Conservation (phyloP, 768 basidiomycete species). For the Xerocomus spinulosus region DNA sequence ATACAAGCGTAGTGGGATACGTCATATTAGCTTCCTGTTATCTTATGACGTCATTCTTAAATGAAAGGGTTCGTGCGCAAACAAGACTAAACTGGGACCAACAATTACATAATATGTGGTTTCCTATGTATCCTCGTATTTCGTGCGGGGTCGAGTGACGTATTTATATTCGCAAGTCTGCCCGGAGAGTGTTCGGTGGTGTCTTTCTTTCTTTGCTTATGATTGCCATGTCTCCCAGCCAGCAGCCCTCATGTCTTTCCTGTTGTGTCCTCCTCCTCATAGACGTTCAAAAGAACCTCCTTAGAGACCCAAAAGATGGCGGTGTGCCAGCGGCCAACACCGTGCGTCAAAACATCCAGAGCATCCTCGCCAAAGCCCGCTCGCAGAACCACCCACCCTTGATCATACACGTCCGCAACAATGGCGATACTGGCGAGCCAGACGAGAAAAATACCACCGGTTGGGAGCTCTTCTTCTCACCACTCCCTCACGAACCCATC, state of each 20-base stretch:
- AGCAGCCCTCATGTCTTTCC: conserved; percentile 14
- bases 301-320: conserved; percentile 43
- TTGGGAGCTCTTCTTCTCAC: conserved; percentile 58
- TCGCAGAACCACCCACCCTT: conserved; percentile 43
- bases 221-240: conserved; percentile 19
- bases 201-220: background rate
- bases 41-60: conserved; percentile 24
- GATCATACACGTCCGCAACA: conserved; percentile 67
- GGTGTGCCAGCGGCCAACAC: conserved; percentile 46
- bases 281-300: conserved; percentile 52
- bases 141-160: background rate
- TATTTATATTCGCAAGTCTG: conserved; percentile 13
- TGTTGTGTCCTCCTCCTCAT: conserved; percentile 54
- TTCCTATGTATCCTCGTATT: background rate
- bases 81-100: conserved; percentile 4
- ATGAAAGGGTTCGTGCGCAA: conserved; percentile 7
- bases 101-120: background rate
- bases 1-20: background rate
- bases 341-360: conserved; percentile 45
- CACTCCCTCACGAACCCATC: conserved; percentile 47
- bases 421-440: conserved; percentile 54
- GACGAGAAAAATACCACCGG: conserved; percentile 54
- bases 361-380: conserved; percentile 49
- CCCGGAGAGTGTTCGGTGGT: background rate
- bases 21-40: background rate